phyloP scores from a whole-genome alignment of 371 early-diverging fungal genomes.

The Mortierella sp. region DNA sequence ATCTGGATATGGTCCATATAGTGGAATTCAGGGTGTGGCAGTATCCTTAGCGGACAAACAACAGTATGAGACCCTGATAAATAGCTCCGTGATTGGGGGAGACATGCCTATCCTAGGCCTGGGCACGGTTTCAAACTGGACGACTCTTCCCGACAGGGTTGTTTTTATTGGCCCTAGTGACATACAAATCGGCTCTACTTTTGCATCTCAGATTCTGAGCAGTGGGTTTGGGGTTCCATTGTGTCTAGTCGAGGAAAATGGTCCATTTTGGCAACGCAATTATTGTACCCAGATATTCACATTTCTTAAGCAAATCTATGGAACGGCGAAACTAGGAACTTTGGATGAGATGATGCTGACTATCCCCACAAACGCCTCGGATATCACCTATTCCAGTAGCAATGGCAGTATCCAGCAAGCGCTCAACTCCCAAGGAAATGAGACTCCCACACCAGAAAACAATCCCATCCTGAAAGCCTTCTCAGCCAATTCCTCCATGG shows the following conservation, averaged over 20 bases:
- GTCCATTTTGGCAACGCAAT: conserved; percentile 40
- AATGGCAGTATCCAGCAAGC: neutral
- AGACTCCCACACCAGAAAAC: conserved; percentile 7
- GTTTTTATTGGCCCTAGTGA: conserved; percentile 40
- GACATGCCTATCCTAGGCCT: conserved; percentile 27
- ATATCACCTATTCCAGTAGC: conserved; percentile 12
- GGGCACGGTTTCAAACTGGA: conserved; percentile 35
- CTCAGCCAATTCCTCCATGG: conserved; percentile 12
- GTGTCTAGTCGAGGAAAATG: conserved; percentile 50
- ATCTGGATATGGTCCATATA: conserved; percentile 31
- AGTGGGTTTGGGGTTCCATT: conserved; percentile 40
- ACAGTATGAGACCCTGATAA: conserved; percentile 20
- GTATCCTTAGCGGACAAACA: conserved; percentile 30
- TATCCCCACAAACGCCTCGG: conserved; percentile 21
- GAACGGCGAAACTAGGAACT: conserved; percentile 30
- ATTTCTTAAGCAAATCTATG: conserved; percentile 32
- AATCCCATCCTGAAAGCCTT: conserved; percentile 36
- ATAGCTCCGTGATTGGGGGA: conserved; percentile 6
- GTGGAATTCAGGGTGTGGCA: conserved; percentile 29
- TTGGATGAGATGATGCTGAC: conserved; percentile 36
- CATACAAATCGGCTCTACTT: conserved; percentile 14
- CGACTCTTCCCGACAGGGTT: conserved; percentile 13
- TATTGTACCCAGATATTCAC: conserved; percentile 32
- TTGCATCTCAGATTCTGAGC: conserved; percentile 38
- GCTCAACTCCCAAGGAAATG: neutral